Evolutionary conservation across 116 monocot genomes (phyloP).

Genomic region (Thalassia testudinum): DNA sequence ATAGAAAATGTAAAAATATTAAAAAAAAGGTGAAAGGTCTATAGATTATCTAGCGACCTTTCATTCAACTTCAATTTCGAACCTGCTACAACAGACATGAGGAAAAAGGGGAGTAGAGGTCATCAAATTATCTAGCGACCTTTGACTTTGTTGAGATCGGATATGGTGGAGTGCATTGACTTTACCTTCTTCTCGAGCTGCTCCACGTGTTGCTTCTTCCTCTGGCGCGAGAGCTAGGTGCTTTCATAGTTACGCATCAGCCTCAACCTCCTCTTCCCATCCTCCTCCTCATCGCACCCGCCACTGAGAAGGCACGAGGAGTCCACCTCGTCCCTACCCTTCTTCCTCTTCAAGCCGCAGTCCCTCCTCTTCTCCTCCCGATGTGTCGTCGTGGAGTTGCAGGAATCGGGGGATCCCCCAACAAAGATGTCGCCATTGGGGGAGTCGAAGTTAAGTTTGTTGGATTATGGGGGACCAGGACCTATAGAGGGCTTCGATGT

Average conservation of each 20-base stretch:
- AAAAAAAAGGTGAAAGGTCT: too few relatives aligned
- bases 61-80: too few relatives aligned
- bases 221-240: conserved; percentile 74
- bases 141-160: conserved; percentile 60
- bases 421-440: not conserved
- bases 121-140: too few relatives aligned
- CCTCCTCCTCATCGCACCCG: conserved; percentile 25
- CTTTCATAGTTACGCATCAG: conserved; percentile 77
- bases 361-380: conserved; percentile 15
- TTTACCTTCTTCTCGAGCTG: conserved; percentile 74
- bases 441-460: not conserved
- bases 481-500: not conserved
- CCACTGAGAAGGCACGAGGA: conserved; percentile 5
- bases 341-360: conserved; percentile 37
- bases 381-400: conserved; percentile 11
- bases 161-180: conserved; percentile 52
- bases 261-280: conserved; percentile 49
- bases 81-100: too few relatives aligned
- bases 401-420: conserved; percentile 18
- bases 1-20: too few relatives aligned
- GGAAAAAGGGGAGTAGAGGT: too few relatives aligned
- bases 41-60: too few relatives aligned
- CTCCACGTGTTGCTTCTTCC: conserved; percentile 81
- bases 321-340: conserved; percentile 8
- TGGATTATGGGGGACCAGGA: not conserved